Conservation (phyloP, 2,329 filamentous ascomycete species). For the Colletotrichum sojae region DNA sequence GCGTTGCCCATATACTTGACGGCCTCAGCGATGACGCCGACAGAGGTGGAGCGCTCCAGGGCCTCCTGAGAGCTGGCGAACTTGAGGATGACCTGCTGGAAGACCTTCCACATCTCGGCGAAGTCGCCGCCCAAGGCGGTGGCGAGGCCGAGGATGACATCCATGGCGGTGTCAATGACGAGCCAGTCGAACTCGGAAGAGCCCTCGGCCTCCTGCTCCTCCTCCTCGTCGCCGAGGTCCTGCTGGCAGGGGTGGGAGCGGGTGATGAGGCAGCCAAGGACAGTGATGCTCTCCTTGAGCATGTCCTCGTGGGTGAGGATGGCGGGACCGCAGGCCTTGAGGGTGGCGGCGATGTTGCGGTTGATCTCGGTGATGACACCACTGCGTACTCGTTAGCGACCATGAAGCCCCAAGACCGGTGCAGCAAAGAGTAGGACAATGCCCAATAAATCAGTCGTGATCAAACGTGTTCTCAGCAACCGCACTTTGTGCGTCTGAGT, state of each 20-base stretch:
- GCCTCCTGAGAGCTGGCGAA: slow-evolving; percentile 89
- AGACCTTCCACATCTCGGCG: slow-evolving; percentile 92
- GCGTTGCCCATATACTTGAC: slow-evolving; percentile 85
- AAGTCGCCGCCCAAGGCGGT: slow-evolving; percentile 86
- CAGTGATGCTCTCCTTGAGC: slow-evolving; percentile 82
- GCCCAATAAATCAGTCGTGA: slow-evolving; percentile 54
- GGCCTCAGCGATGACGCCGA: slow-evolving; percentile 93
- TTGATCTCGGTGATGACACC: slow-evolving; percentile 95
- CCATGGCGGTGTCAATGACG: slow-evolving; percentile 92
- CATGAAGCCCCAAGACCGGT: slow-evolving; percentile 39
- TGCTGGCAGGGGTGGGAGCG: slow-evolving; percentile 94
- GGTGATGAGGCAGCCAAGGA: slow-evolving; percentile 84
- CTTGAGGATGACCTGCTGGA: slow-evolving; percentile 91
- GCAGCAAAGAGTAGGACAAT: slow-evolving; percentile 34
- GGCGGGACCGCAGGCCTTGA: slow-evolving; percentile 91
- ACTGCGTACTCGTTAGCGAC: slow-evolving; percentile 68
- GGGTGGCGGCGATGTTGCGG: slow-evolving; percentile 89
- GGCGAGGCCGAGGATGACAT: slow-evolving; percentile 88
- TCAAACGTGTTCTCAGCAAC: slow-evolving; percentile 86
- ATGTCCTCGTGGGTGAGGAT: slow-evolving; percentile 82
- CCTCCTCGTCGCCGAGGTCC: slow-evolving; percentile 86
- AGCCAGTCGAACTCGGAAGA: slow-evolving; percentile 98
- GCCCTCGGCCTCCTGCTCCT: slow-evolving; percentile 80
- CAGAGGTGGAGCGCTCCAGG: slow-evolving; percentile 89
- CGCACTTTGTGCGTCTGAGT: slow-evolving; percentile 93